Base-by-base conservation (phyloP, 352 stramenopile genomes). In the Globisporangium sylvaticum region DNA sequence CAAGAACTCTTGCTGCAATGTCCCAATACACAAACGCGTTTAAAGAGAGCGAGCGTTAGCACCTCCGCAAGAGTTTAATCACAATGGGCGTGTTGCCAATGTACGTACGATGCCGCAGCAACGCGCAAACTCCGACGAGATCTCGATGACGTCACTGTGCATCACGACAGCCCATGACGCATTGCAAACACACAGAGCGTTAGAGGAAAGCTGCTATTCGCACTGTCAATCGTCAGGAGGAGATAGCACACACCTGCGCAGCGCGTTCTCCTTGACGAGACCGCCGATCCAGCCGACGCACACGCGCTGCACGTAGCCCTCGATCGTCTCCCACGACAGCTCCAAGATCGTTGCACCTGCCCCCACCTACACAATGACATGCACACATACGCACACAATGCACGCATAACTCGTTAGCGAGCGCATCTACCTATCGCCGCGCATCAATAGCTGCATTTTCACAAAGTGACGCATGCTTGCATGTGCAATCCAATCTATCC, bases 121-220 rank as follows among this genome's bases (percentile, higher is more conserved):
- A 34, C 80, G 88, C 27, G 88, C 89, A 71, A 97, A 89, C 68
- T 95, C 88, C 22, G 76, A 68, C 7, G 89, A 83, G 4, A 97
- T 77, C 78, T 97, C 89, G 69, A 97, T 87, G 22, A 84, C 75
- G 29, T 95, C 88, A 57, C 83, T 96, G 65, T 10, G 58, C 42
- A 50, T 24, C 42, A 24, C 18, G 18, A 10, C 6, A 50, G 18
- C 18, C 18, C 42, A 22, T 9, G 37, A 48, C 18, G 39, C 39
- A n/a, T 48, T 48, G 42, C n/a, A 53, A 44, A 29, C 20, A n/a
- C 4, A 50, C 27, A 20, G 31, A 62, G 3, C 12, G 9, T 48
- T n/a, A 42, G 20, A 48, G 12, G 8, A 4, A n/a, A 10, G 39
- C 15, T 50, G 42, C 42, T 24, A 12, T 22, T 24, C 7, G 7